Evolutionary conservation across 31 red algal genomes (phyloP).

Genomic region (Porphyra umbilicalis): DNA sequence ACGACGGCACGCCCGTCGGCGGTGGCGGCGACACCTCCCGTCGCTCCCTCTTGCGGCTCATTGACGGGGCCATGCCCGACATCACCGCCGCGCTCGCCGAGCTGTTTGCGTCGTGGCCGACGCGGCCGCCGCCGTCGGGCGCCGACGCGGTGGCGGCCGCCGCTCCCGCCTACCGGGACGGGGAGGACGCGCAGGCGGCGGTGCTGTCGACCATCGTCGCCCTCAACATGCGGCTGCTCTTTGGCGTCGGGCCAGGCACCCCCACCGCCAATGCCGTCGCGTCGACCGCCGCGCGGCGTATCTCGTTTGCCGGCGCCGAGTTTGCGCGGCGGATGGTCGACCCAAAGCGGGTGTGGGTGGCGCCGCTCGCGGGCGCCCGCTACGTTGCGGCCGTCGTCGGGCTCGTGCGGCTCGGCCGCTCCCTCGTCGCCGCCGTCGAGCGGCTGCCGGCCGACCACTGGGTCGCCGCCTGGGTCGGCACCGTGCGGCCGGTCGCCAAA

Average conservation of each 20-base stretch:
- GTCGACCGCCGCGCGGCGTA: conserved; percentile 19
- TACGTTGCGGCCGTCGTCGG: background rate
- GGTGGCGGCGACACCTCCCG: conserved; percentile 41
- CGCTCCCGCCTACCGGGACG: conserved; percentile 31
- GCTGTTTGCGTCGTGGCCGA: conserved; percentile 15
- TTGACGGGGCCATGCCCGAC: conserved; percentile 17
- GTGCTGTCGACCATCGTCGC: conserved; percentile 23
- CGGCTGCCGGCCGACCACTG: conserved; percentile 13
- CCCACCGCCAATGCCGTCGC: conserved; percentile 43
- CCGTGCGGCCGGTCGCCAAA: conserved; percentile 71
- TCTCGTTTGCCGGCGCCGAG: conserved; percentile 65
- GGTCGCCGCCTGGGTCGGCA: conserved; percentile 91
- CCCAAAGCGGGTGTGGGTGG: conserved; percentile 16
- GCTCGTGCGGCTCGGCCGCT: background rate
- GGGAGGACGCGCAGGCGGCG: conserved; percentile 23
- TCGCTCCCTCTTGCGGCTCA: conserved; percentile 42
- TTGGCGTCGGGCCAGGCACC: background rate
- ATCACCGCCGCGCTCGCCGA: conserved; percentile 26
- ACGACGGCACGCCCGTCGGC: background rate
- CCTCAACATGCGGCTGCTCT: conserved; percentile 71
- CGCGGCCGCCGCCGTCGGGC: background rate
- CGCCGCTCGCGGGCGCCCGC: conserved; percentile 21
- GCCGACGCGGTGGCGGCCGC: background rate
- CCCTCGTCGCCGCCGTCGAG: background rate
- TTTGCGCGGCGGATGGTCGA: conserved; percentile 46